These are phyloP conservation scores for Echinochloa phyllopogon DNA, from an alignment of 176 grass and related monocot genomes.

Conservation along the genomic window DNA sequence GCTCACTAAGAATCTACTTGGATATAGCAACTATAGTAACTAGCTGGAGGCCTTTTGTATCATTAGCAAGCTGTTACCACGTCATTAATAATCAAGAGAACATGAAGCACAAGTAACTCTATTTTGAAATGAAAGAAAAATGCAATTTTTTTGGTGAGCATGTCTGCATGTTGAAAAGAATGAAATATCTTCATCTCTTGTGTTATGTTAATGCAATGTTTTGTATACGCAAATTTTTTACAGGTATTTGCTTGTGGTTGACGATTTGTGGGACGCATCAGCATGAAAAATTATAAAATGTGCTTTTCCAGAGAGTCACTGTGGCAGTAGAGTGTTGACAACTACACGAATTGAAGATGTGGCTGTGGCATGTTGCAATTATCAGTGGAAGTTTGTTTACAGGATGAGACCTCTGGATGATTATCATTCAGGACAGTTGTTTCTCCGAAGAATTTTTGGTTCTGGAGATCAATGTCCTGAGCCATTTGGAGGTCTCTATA, in stretches of 20 bases:
- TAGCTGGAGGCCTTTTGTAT: no score
- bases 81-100: no score
- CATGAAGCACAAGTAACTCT: no score
- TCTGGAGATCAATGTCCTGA: background rate
- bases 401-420: background rate
- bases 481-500: background rate
- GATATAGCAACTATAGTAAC: no score
- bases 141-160: no score
- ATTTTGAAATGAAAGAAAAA: no score
- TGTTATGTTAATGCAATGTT: background rate
- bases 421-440: background rate
- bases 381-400: background rate
- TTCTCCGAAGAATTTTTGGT: background rate
- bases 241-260: background rate
- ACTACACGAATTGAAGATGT: background rate
- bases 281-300: conserved; percentile 11
- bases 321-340: background rate
- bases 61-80: no score
- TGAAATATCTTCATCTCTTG: background rate
- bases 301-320: background rate
- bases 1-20: no score
- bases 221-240: background rate
- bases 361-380: background rate
- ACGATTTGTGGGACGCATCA: conserved; percentile 14
- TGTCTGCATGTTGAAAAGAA: background rate